phyloP scores from a whole-genome alignment of 768 basidiomycete genomes.

The Suillus weaverae region DNA sequence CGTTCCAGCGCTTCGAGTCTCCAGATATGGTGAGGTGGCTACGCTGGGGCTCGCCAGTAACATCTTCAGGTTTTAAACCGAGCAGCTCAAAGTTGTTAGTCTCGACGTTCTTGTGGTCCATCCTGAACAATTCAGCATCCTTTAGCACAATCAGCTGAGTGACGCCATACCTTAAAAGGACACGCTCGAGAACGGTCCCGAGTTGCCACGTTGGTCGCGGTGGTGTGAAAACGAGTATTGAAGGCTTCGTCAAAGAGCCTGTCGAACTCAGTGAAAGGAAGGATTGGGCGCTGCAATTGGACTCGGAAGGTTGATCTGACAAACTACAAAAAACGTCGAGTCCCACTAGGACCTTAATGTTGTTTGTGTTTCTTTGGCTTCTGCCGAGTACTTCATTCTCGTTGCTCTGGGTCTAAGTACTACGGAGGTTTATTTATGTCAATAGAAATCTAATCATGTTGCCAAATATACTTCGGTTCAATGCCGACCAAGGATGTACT shows the following conservation, averaged over 20 bases:
- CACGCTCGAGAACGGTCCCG: conserved; percentile 7
- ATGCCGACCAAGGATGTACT: background rate
- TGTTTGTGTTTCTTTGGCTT: background rate
- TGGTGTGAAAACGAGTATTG: conserved; percentile 19
- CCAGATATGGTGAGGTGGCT: conserved; percentile 52
- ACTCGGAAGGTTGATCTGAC: too few relatives aligned
- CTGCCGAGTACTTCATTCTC: background rate
- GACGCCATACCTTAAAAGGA: conserved; percentile 26
- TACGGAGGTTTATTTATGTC: too few relatives aligned
- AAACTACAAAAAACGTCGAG: too few relatives aligned
- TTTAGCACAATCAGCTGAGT: background rate
- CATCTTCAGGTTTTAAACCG: conserved; percentile 50
- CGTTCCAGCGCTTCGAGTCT: conserved; percentile 36
- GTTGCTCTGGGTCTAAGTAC: too few relatives aligned
- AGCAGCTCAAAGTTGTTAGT: conserved; percentile 54
- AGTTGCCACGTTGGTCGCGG: conserved; percentile 9
- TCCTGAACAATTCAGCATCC: conserved; percentile 32
- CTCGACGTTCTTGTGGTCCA: conserved; percentile 53
- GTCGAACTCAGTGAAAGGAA: conserved; percentile 36
- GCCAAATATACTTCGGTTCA: background rate
- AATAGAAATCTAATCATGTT: background rate
- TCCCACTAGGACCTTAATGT: background rate
- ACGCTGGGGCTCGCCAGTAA: conserved; percentile 51
- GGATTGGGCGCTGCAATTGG: background rate
- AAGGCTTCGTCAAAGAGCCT: conserved; percentile 42